Conservation (phyloP, 768 basidiomycete species). For the Lyophyllum semitale region DNA sequence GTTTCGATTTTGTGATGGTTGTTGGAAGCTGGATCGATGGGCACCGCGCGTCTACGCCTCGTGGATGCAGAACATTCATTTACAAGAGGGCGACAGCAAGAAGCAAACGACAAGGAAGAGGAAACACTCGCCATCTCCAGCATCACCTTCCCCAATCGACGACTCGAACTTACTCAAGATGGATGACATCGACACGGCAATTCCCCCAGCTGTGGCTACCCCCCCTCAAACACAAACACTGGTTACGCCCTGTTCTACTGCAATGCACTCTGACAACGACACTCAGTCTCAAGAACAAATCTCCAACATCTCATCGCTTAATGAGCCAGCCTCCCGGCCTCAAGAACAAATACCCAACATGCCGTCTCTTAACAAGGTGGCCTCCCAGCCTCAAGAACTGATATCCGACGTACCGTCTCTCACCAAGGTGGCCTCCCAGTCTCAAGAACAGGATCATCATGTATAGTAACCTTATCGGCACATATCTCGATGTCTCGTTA, state of each 20-base stretch:
- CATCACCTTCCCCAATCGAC: neutral
- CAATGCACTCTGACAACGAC: too few species aligned
- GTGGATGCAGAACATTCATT: conserved; percentile 8
- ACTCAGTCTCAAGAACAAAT: too few species aligned
- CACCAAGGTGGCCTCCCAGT: neutral
- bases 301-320: too few species aligned
- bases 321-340: neutral
- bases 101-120: neutral
- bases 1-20: conserved; percentile 13
- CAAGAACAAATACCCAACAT: neutral
- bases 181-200: neutral
- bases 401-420: neutral
- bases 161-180: neutral
- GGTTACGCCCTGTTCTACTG: neutral
- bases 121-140: neutral
- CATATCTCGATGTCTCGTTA: neutral
- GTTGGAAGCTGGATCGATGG: conserved; percentile 18
- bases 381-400: neutral
- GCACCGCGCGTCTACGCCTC: conserved; percentile 7
- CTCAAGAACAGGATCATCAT: neutral
- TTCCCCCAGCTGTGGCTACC: neutral
- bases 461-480: neutral
- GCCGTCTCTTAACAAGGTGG: neutral
- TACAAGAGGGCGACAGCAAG: neutral
- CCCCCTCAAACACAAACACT: neutral